These are phyloP conservation scores for Fusarium newnesense DNA, from an alignment of 2,329 filamentous ascomycete species.

Conservation along the genomic window DNA sequence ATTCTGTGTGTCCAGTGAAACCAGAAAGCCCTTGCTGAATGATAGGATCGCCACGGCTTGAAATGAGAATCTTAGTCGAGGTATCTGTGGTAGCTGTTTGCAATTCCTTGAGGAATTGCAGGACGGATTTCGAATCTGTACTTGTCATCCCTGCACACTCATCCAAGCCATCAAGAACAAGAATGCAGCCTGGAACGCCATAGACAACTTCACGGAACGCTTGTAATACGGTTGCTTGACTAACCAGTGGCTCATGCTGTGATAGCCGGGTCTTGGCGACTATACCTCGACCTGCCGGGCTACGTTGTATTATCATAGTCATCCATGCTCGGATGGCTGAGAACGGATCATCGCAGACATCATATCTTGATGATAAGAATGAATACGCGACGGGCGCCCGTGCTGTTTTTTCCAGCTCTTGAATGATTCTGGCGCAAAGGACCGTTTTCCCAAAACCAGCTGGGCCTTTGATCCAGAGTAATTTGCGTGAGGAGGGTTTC, in stretches of 20 bases:
- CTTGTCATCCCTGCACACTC: background rate
- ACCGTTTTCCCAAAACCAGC: conserved; percentile 49
- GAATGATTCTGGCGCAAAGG: conserved; percentile 44
- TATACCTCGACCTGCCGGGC: conserved; percentile 22
- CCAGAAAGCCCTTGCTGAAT: fast-evolving
- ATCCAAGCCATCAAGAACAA: conserved; percentile 18
- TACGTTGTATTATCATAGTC: conserved; percentile 29
- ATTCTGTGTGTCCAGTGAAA: fast-evolving
- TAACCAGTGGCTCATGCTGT: background rate
- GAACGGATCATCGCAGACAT: conserved; percentile 35
- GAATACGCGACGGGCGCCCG: conserved; percentile 35
- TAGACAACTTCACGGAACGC: fast-evolving
- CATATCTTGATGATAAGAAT: conserved; percentile 47
- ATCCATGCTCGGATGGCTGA: conserved; percentile 33
- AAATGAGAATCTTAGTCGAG: background rate
- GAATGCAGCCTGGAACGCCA: background rate
- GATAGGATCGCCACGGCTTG: fast-evolving
- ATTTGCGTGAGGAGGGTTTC: background rate
- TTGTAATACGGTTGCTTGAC: fast-evolving
- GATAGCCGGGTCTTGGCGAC: background rate
- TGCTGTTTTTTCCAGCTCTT: conserved; percentile 33
- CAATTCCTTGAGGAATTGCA: no score
- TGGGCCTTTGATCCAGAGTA: conserved; percentile 49
- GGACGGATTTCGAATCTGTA: no score
- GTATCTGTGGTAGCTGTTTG: conserved; percentile 6